Percentiles rank a stretch among this genome's conserved stretches.
Conservation (phyloP, 75 land plant genomes). For the Larix kaempferi region DNA sequence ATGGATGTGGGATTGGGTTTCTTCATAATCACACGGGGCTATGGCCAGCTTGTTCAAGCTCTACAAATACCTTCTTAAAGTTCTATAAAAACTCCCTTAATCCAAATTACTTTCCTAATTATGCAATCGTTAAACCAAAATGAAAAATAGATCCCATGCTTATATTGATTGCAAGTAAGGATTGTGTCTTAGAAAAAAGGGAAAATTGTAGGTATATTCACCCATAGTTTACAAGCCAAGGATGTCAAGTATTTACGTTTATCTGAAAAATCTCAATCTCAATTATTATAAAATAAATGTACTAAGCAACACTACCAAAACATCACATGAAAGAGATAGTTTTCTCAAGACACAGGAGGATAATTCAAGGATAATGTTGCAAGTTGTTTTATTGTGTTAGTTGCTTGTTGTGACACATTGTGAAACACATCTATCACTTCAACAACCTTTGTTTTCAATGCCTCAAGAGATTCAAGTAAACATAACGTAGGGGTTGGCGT, state of each 20-base stretch:
- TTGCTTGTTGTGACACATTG: constrained; percentile 44
- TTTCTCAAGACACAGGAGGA: constrained; percentile 13
- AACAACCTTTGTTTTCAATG: constrained; percentile 76
- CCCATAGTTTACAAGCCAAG: background rate
- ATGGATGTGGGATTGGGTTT: too few relatives aligned
- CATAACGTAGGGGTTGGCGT: too few relatives aligned
- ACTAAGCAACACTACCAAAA: too few relatives aligned
- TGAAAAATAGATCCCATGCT: background rate
- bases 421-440: constrained; percentile 95
- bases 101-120: background rate
- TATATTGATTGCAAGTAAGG: background rate
- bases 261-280: background rate
- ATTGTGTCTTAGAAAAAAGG: background rate
- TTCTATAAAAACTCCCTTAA: background rate
- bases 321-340: background rate
- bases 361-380: constrained; percentile 56
- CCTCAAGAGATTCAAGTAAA: constrained; percentile 88
- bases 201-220: background rate
- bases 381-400: constrained; percentile 43
- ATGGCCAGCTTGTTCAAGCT: too few relatives aligned
- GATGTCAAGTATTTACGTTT: background rate
- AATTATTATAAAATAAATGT: background rate
- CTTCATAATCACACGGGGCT: too few relatives aligned
- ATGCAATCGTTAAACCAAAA: background rate
- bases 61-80: too few relatives aligned